Conservation (phyloP, 1,284 basidiomycete species). For the Phellinidium pouzarii region DNA sequence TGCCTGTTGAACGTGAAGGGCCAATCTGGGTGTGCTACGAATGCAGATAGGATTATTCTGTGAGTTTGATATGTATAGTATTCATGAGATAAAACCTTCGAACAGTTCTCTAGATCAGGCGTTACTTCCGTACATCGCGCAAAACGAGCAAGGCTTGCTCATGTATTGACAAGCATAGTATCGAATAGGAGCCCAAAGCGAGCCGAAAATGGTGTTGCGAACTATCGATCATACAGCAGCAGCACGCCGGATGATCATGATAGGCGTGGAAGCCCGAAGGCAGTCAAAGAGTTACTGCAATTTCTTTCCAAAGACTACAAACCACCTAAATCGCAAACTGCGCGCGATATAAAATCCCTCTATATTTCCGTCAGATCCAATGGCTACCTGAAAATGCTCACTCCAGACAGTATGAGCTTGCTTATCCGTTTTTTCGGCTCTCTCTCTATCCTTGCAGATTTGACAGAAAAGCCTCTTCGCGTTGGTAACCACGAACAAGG, state of each 20-base stretch:
- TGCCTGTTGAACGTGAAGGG: conserved; percentile 33
- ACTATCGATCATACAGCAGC: too few species aligned
- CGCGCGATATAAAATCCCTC: conserved; percentile 30
- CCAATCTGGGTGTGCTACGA: conserved; percentile 23
- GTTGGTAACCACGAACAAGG: conserved; percentile 8
- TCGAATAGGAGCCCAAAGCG: neutral
- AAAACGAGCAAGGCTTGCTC: neutral
- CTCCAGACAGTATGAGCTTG: conserved; percentile 27
- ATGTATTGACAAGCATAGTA: neutral
- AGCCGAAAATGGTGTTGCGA: neutral
- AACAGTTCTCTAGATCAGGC: neutral
- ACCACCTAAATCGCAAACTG: conserved; percentile 24
- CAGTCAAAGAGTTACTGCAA: conserved; percentile 25
- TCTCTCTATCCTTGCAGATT: conserved; percentile 29
- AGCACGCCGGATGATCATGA: neutral
- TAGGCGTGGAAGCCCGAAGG: conserved; percentile 6
- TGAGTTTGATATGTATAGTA: neutral
- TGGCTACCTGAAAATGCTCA: conserved; percentile 26
- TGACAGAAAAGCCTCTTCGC: neutral
- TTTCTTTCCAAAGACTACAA: conserved; percentile 27
- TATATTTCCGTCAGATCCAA: conserved; percentile 29
- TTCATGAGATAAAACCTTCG: neutral
- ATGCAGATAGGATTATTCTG: too few species aligned
- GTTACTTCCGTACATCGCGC: neutral
- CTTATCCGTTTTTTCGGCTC: conserved; percentile 41